Evolutionary conservation across 2,329 filamentous ascomycete genomes (phyloP).

Genomic region (Macrophomina tecta): DNA sequence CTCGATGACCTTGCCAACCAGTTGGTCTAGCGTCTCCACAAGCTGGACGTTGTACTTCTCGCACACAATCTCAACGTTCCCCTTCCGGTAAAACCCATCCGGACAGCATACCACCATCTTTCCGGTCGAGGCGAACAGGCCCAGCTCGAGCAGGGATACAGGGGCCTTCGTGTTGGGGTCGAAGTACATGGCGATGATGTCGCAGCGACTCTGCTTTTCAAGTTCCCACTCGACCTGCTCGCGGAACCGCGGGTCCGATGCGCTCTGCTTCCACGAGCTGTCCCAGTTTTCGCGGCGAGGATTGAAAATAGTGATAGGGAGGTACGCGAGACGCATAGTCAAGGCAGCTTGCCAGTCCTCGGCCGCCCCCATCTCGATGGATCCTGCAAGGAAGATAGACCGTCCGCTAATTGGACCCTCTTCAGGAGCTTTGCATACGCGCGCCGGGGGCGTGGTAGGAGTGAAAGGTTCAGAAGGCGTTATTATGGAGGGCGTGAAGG

Average conservation of each 20-base stretch:
- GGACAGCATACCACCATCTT: slow-evolving; percentile 62
- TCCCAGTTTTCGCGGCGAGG: slow-evolving; percentile 65
- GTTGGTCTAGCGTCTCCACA: slow-evolving; percentile 50
- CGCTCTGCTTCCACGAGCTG: slow-evolving; percentile 57
- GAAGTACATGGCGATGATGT: slow-evolving; percentile 65
- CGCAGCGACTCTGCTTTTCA: slow-evolving; percentile 58
- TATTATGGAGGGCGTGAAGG: too few species aligned
- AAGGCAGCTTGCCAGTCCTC: slow-evolving; percentile 62
- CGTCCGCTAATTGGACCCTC: too few species aligned
- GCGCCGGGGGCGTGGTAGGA: too few species aligned
- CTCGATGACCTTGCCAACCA: slow-evolving; percentile 44
- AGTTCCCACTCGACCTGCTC: slow-evolving; percentile 69
- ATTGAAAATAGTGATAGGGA: slow-evolving; percentile 63
- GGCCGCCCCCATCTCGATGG: slow-evolving; percentile 54
- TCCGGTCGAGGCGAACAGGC: slow-evolving; percentile 54
- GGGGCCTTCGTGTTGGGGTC: slow-evolving; percentile 59
- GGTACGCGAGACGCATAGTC: slow-evolving; percentile 40
- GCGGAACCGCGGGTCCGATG: slow-evolving; percentile 51
- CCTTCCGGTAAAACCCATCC: slow-evolving; percentile 61
- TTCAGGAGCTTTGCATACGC: too few species aligned
- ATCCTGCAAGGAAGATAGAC: slow-evolving; percentile 66
- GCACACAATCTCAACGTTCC: slow-evolving; percentile 67
- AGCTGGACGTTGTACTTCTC: slow-evolving; percentile 54
- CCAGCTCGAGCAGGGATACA: slow-evolving; percentile 66
- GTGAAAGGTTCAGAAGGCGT: too few species aligned